Conservation (phyloP, 108 stramenopile species). For the Conticribra weissflogii region DNA sequence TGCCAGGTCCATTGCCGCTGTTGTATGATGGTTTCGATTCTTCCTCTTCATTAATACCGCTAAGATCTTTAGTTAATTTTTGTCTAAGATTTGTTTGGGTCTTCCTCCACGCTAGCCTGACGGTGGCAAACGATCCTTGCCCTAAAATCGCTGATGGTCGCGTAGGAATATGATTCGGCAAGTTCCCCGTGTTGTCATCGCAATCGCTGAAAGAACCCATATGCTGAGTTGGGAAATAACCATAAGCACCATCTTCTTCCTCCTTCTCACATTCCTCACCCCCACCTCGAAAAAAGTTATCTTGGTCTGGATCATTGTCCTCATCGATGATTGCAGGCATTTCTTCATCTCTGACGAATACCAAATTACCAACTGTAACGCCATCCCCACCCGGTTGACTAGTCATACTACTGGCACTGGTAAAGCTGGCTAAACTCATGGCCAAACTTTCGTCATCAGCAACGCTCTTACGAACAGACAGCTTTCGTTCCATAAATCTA, state of each 20-base stretch:
- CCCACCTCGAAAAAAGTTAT: no score
- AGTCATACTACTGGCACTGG: conserved; percentile 5
- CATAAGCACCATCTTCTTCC: not conserved
- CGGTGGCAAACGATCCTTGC: conserved; percentile 11
- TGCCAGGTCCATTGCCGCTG: not conserved
- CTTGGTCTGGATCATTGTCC: not conserved
- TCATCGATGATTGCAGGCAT: conserved; percentile 36
- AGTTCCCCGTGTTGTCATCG: no score
- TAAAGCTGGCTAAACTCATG: conserved; percentile 35
- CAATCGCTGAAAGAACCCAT: not conserved
- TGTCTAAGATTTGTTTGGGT: not conserved
- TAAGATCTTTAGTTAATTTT: not conserved
- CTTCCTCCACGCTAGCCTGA: conserved; percentile 19
- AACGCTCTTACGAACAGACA: not conserved
- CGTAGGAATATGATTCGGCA: not conserved
- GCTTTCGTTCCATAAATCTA: not conserved
- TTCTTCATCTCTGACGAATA: conserved; percentile 41
- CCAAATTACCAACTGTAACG: conserved; percentile 33
- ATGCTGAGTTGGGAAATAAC: not conserved
- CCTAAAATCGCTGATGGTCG: conserved; percentile 15
- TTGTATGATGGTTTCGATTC: not conserved
- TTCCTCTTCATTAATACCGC: not conserved
- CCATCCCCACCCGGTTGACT: not conserved
- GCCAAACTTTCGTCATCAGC: not conserved
- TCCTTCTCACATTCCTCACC: no score